Evolutionary conservation across 148 eudicot species (phyloP), one percentile per base, ranked within the genome.

Genomic region (Heliamphora exappendiculata): DNA sequence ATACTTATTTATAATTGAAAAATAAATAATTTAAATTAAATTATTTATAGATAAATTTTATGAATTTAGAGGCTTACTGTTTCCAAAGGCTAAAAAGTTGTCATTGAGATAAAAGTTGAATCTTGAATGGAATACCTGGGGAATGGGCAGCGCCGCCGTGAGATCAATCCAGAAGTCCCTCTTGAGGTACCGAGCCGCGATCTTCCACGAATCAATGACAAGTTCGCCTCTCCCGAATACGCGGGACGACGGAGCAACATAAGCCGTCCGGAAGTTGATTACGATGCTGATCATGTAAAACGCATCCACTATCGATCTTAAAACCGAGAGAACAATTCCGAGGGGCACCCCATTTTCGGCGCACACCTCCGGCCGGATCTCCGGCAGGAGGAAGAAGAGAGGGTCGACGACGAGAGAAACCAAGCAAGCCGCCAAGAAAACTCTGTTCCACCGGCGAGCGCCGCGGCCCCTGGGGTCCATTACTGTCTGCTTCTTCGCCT

Each of bases 181-280:
- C 36, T 65, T 70, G 2, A 88, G 17, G 59, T 91, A 91, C 29
- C 91, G 80, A 20, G 26, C 20, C 28, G 88, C 85, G 24, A 91
- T 88, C 80, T 83, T 87, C 5, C 76, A 65, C 11, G 87, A 77
- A 42, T 89, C 90, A 3, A 91, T 78, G 57, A 91, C 86, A 20
- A 91, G 89, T 77, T 91, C 93, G 26, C 96, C 97, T 53, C 97
- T 78, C 39, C 93, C 97, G 76, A 88, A 88, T 8, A 89, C 82
- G 26, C 91, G 86, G 16, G 93, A 91, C 1, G 93, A 91, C 1
- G 93, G 93, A 0, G 91, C 91, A 17, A 89, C 82, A 64, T 85
- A 91, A 16, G 96, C 96, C 24, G 93, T 89, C 11, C 86, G 80
- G 58, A 89, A 89, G 79, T 74, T 78, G 24, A 89, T 76, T 63